These are phyloP conservation scores for Volvariella surrecta DNA, from an alignment of 1,284 basidiomycete species.

Conservation along the genomic window DNA sequence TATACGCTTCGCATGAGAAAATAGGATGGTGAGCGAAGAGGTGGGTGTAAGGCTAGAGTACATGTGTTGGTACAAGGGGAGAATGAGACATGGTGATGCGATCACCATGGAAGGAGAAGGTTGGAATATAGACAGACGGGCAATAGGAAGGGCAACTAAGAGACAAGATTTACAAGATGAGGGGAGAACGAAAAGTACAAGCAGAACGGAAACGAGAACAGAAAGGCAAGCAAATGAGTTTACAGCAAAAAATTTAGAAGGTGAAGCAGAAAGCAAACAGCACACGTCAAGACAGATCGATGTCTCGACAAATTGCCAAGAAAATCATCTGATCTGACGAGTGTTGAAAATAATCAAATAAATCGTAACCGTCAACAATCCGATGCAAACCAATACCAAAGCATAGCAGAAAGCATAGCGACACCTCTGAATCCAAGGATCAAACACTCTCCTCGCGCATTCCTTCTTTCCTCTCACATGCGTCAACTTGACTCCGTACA, in stretches of 20 bases:
- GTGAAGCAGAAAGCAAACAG: too few species aligned
- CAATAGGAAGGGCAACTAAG: not conserved
- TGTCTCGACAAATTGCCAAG: too few species aligned
- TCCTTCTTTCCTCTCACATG: constrained; percentile 33
- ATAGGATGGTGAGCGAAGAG: too few species aligned
- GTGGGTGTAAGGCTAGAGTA: too few species aligned
- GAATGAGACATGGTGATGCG: too few species aligned
- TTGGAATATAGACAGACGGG: too few species aligned
- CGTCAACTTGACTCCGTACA: constrained; percentile 31
- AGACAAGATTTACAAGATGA: not conserved
- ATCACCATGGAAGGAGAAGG: too few species aligned
- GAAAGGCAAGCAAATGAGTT: too few species aligned
- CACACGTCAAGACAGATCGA: too few species aligned
- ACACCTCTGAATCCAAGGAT: constrained; percentile 41
- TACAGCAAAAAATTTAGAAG: too few species aligned
- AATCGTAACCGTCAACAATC: constrained; percentile 25
- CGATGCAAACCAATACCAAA: constrained; percentile 25
- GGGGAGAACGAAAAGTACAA: not conserved
- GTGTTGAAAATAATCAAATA: constrained; percentile 35
- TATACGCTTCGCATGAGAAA: too few species aligned
- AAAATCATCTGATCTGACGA: constrained; percentile 11
- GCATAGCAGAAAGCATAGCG: constrained; percentile 37
- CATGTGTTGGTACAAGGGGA: too few species aligned
- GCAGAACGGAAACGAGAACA: not conserved
- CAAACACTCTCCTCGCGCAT: constrained; percentile 32